Conservation (phyloP, 1,284 basidiomycete species). For the Rhizopogon parksii region DNA sequence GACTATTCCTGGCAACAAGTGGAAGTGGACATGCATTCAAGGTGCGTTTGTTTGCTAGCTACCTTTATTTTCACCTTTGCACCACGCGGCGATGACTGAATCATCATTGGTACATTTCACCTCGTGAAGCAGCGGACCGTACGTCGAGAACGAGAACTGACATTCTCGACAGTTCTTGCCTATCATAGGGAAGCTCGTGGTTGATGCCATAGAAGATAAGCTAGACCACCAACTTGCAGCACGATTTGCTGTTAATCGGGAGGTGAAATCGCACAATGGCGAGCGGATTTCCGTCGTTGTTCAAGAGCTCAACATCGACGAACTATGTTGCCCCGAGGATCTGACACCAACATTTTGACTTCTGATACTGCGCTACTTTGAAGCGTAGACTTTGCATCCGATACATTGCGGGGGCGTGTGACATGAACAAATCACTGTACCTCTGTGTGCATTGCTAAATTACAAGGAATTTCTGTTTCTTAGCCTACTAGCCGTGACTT, state of each 20-base stretch:
- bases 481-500: too few species aligned
- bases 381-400: neutral
- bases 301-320: constrained; percentile 38
- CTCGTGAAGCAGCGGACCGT: neutral
- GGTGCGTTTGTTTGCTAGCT: constrained; percentile 31
- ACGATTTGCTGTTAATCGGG: constrained; percentile 50
- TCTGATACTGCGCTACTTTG: neutral
- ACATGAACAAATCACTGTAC: too few species aligned
- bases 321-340: constrained; percentile 47
- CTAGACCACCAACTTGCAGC: constrained; percentile 42
- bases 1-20: constrained; percentile 65
- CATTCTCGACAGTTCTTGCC: constrained; percentile 65
- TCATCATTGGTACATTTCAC: neutral
- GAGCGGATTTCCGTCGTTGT: constrained; percentile 25
- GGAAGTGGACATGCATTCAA: constrained; percentile 83
- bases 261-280: constrained; percentile 24
- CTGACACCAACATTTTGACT: constrained; percentile 24
- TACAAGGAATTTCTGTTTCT: neutral
- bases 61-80: neutral
- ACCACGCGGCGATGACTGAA: neutral
- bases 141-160: neutral
- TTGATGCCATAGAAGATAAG: constrained; percentile 61
- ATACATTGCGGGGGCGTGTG: too few species aligned
- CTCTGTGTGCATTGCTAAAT: neutral
- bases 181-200: constrained; percentile 70